A percentile compares a stretch with the other conserved stretches of the same genome.
Evolutionary conservation across 305 asterid genomes (phyloP).

Genomic region (Withania somnifera): DNA sequence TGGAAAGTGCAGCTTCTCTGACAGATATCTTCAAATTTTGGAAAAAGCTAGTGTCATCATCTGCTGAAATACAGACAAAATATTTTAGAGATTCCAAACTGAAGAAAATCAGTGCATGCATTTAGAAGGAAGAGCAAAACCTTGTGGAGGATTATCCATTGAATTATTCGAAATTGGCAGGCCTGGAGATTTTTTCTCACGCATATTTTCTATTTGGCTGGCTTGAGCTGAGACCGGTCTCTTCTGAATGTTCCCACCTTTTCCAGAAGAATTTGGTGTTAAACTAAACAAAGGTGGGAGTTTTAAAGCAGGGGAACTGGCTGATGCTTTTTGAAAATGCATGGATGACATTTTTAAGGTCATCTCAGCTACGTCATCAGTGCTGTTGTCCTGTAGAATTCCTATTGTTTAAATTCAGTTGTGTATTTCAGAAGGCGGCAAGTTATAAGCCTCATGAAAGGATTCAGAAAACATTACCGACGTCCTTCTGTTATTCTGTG

Average conservation of each 20-base stretch:
- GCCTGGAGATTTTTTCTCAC: slow-evolving; percentile 42
- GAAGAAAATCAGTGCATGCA: neutral
- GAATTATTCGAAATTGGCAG: slow-evolving; percentile 33
- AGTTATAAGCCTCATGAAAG: neutral
- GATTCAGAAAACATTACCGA: slow-evolving; percentile 29
- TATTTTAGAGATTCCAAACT: neutral
- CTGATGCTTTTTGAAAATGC: slow-evolving; percentile 66
- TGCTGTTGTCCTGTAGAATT: slow-evolving; percentile 48
- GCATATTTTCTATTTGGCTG: slow-evolving; percentile 39
- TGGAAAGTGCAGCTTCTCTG: slow-evolving; percentile 85
- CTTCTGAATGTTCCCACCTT: slow-evolving; percentile 59
- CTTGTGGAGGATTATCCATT: slow-evolving; percentile 46
- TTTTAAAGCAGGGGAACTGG: slow-evolving; percentile 73
- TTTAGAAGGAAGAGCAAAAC: slow-evolving; percentile 22
- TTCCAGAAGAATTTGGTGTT: slow-evolving; percentile 77
- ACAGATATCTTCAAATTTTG: slow-evolving; percentile 88
- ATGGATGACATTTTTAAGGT: slow-evolving; percentile 63
- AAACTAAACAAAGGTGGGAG: slow-evolving; percentile 93
- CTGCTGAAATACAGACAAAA: slow-evolving; percentile 33
- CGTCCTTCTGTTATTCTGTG: slow-evolving; percentile 56
- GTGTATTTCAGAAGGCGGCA: neutral
- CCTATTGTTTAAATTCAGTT: neutral
- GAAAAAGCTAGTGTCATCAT: slow-evolving; percentile 47
- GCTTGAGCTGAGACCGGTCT: slow-evolving; percentile 44
- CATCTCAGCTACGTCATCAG: slow-evolving; percentile 62